Percentiles rank a stretch among this genome's conserved stretches.
Conservation (phyloP, 2,329 filamentous ascomycete species). For the Ophiostoma australiae region DNA sequence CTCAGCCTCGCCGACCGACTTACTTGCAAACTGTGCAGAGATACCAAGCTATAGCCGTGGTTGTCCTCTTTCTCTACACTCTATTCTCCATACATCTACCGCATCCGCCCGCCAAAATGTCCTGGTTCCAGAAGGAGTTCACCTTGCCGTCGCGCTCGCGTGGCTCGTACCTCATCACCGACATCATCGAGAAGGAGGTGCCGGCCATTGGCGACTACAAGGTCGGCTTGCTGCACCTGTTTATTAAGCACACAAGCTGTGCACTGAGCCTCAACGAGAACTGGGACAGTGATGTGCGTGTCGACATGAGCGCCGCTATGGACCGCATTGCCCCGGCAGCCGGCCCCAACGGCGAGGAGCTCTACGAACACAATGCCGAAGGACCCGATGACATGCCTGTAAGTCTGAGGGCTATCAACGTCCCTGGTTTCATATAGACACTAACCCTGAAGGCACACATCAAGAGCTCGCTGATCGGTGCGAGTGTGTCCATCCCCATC, state of each 20-base stretch:
- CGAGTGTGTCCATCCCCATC: constrained; percentile 87
- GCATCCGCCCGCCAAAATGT: constrained; percentile 42
- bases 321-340: constrained; percentile 79
- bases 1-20: neutral
- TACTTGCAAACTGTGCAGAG: neutral
- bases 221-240: constrained; percentile 79
- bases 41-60: neutral
- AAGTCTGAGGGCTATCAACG: neutral
- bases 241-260: constrained; percentile 92
- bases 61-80: too few relatives aligned
- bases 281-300: constrained; percentile 75
- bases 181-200: constrained; percentile 62
- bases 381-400: constrained; percentile 93
- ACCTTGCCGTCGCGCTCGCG: constrained; percentile 69
- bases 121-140: constrained; percentile 82
- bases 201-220: constrained; percentile 82
- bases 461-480: constrained; percentile 83
- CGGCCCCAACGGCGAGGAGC: constrained; percentile 63
- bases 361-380: constrained; percentile 83
- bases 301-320: constrained; percentile 89
- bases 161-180: constrained; percentile 86
- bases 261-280: constrained; percentile 93
- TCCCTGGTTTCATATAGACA: neutral
- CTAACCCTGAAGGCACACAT: constrained; percentile 66
- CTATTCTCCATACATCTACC: neutral